phyloP scores from a whole-genome alignment of 345 rosid species.

The Brassica juncea region DNA sequence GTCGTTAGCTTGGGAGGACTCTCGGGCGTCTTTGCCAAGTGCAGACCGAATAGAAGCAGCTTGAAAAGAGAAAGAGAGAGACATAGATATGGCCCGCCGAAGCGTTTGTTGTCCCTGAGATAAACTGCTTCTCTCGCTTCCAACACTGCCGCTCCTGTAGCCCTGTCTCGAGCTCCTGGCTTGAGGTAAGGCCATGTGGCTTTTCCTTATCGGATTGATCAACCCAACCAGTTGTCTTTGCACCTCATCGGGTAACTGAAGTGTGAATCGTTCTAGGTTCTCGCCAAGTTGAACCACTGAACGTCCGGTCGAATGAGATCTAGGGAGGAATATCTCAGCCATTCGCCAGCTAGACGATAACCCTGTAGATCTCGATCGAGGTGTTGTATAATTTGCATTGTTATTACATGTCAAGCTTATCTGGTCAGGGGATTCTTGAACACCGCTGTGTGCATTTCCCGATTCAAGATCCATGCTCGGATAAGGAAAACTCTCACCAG shows the following conservation, averaged over 20 bases:
- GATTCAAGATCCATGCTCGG: constrained; percentile 33
- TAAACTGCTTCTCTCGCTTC: constrained; percentile 4
- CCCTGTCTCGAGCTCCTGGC: constrained; percentile 61
- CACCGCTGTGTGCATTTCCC: constrained; percentile 10
- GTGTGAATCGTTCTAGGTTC: constrained; percentile 60
- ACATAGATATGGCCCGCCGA: constrained; percentile 9
- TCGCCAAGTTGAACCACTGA: constrained; percentile 55
- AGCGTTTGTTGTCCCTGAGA: background rate
- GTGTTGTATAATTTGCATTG: constrained; percentile 32
- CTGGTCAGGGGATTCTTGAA: constrained; percentile 1
- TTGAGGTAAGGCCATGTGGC: constrained; percentile 54
- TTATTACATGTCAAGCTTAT: constrained; percentile 26
- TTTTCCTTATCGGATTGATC: constrained; percentile 36
- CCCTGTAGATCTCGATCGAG: constrained; percentile 59
- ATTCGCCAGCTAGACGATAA: constrained; percentile 44
- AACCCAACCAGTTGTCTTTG: constrained; percentile 43
- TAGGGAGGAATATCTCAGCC: constrained; percentile 41
- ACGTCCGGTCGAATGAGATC: constrained; percentile 71
- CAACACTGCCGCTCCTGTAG: constrained; percentile 43
- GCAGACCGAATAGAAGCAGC: constrained; percentile 16
- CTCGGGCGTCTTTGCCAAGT: background rate
- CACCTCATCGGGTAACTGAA: constrained; percentile 65
- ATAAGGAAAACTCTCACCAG: constrained; percentile 29
- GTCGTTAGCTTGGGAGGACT: constrained; percentile 10
- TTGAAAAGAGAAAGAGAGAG: constrained; percentile 11